Conservation (phyloP, 768 basidiomycete genomes). For the Rhodotorula toruloides region DNA sequence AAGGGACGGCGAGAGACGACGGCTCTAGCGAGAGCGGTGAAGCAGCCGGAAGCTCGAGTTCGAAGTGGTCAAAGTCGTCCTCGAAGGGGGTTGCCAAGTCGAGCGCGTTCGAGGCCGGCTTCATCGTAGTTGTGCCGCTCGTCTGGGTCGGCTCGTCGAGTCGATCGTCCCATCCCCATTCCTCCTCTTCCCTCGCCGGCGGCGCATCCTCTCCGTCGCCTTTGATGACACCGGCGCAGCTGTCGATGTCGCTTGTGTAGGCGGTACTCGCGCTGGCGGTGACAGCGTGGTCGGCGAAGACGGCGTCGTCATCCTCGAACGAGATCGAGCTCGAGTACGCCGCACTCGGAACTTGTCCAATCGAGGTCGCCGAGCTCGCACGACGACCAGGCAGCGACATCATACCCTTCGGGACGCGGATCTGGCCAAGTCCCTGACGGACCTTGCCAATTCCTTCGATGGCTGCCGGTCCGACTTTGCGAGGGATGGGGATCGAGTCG, state of each 20-base stretch:
- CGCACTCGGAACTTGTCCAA: no score
- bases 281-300: constrained; percentile 32
- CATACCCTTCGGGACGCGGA: neutral
- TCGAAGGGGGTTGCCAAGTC: no score
- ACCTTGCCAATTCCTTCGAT: constrained; percentile 32
- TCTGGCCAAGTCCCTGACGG: constrained; percentile 14
- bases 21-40: neutral
- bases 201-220: neutral
- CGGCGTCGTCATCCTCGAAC: constrained; percentile 42
- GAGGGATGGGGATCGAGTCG: constrained; percentile 21
- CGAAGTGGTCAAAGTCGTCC: constrained; percentile 35
- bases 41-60: constrained; percentile 5
- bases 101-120: no score
- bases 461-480: constrained; percentile 17
- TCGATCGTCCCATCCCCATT: constrained; percentile 25
- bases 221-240: neutral
- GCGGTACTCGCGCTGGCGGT: constrained; percentile 20
- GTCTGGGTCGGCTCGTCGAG: neutral
- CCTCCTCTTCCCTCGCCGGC: no score
- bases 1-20: neutral
- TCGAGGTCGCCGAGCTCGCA: no score
- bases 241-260: constrained; percentile 28
- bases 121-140: no score
- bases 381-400: neutral
- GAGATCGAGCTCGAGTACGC: constrained; percentile 33